These are phyloP conservation scores for Penicillium bovifimosum DNA, from an alignment of 495 filamentous ascomycete genomes.

Conservation along the genomic window DNA sequence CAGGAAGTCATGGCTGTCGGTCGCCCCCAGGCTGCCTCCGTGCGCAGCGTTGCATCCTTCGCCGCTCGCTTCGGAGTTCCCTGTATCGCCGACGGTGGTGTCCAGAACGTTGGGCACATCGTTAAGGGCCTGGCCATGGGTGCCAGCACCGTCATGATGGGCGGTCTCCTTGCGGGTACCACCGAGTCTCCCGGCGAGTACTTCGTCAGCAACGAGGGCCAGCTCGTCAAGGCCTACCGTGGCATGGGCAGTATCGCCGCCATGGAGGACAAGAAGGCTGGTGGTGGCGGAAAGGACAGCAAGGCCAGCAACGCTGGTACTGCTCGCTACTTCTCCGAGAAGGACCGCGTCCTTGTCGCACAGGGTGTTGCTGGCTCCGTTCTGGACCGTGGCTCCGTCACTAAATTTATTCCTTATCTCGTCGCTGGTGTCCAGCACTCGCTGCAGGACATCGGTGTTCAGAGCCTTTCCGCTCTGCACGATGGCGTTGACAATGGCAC, in stretches of 20 bases:
- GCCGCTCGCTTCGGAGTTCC: conserved; percentile 92
- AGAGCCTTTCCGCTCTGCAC: conserved; percentile 70
- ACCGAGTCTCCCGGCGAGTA: conserved; percentile 97
- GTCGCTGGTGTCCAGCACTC: conserved; percentile 94
- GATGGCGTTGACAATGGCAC: conserved; percentile 67
- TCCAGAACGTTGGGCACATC: conserved; percentile 98
- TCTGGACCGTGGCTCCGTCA: conserved; percentile 71
- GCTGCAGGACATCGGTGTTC: conserved; percentile 88
- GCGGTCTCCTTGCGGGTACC: conserved; percentile 91
- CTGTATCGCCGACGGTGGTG: conserved; percentile 94
- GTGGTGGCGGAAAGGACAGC: conserved; percentile 55
- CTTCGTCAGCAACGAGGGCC: conserved; percentile 88
- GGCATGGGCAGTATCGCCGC: conserved; percentile 98
- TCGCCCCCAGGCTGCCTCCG: conserved; percentile 86
- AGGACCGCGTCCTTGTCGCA: conserved; percentile 86
- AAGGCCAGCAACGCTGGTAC: conserved; percentile 93
- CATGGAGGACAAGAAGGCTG: conserved; percentile 98
- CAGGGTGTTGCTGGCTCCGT: conserved; percentile 88
- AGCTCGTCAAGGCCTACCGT: conserved; percentile 98
- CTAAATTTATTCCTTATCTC: conserved; percentile 93
- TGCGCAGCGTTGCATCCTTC: conserved; percentile 82
- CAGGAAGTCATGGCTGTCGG: conserved; percentile 99
- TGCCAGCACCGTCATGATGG: conserved; percentile 98
- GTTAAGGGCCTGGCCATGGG: conserved; percentile 96
- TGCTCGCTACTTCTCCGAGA: conserved; percentile 97